A percentile compares a stretch with the other conserved stretches of the same genome.
Evolutionary conservation across 1,284 basidiomycete species (phyloP).

Genomic region (Puccinia triticina): DNA sequence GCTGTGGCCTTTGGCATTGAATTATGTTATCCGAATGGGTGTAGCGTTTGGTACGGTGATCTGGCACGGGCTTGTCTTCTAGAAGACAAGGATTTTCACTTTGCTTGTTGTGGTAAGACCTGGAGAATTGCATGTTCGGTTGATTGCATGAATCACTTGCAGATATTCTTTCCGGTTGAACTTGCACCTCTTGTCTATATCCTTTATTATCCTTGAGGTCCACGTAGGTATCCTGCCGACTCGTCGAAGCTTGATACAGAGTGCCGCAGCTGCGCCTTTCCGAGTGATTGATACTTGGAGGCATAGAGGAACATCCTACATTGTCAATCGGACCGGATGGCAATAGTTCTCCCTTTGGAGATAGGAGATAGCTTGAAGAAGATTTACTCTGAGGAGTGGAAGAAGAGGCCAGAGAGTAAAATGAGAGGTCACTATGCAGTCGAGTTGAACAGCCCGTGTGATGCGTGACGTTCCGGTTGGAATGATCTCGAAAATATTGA

Average conservation of each 20-base stretch:
- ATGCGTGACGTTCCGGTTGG: not conserved
- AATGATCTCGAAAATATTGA: not conserved
- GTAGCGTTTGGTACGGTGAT: not conserved
- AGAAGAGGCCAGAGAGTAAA: conserved; percentile 39
- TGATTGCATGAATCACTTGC: not conserved
- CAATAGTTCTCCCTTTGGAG: not conserved
- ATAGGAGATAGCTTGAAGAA: not conserved
- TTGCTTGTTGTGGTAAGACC: not conserved
- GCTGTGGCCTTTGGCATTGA: not conserved
- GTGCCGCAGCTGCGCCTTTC: not conserved
- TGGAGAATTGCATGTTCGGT: not conserved
- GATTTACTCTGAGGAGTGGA: not conserved
- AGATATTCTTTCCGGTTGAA: not conserved
- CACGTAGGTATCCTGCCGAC: not conserved
- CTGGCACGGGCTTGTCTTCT: not conserved
- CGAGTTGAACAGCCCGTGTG: not conserved
- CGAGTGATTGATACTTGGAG: not conserved
- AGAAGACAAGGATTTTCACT: conserved; percentile 5
- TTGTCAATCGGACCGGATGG: not conserved
- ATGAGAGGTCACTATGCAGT: conserved; percentile 34
- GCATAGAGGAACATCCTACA: not conserved
- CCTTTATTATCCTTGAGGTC: not conserved
- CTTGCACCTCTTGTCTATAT: not conserved
- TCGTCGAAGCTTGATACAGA: not conserved
- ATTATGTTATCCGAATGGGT: not conserved